phyloP scores from a whole-genome alignment of 1,284 basidiomycete species.

The Puccinia coronata region DNA sequence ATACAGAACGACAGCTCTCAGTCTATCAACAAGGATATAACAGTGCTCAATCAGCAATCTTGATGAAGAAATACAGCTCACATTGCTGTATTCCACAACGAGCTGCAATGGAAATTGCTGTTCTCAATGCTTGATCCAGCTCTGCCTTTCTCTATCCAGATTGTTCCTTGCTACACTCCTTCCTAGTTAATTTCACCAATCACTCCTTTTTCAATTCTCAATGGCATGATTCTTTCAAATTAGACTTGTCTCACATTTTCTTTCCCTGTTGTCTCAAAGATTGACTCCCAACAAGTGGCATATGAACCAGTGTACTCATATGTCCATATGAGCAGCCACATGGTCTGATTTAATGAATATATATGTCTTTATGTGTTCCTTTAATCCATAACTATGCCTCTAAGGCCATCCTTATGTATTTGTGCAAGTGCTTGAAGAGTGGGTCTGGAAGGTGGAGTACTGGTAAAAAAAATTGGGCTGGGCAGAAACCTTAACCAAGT shows the following conservation, averaged over 20 bases:
- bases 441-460: background rate
- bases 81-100: background rate
- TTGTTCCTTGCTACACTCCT: background rate
- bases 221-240: no score
- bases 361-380: no score
- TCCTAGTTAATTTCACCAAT: no score
- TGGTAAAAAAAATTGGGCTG: background rate
- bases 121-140: background rate
- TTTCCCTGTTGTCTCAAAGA: no score
- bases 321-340: no score
- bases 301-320: no score
- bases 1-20: background rate
- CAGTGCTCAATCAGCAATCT: background rate
- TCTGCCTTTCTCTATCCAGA: background rate
- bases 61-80: slow-evolving; percentile 11
- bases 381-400: background rate
- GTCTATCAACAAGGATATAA: background rate
- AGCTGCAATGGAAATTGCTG: slow-evolving; percentile 5
- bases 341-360: no score
- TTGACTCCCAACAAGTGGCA: no score
- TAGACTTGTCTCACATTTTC: no score
- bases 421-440: background rate
- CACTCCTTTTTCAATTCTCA: no score
- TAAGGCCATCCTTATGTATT: background rate
- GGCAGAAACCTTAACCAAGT: background rate